Evolutionary conservation across 495 filamentous ascomycete species (phyloP).

Genomic region (Aspergillus campestris): DNA sequence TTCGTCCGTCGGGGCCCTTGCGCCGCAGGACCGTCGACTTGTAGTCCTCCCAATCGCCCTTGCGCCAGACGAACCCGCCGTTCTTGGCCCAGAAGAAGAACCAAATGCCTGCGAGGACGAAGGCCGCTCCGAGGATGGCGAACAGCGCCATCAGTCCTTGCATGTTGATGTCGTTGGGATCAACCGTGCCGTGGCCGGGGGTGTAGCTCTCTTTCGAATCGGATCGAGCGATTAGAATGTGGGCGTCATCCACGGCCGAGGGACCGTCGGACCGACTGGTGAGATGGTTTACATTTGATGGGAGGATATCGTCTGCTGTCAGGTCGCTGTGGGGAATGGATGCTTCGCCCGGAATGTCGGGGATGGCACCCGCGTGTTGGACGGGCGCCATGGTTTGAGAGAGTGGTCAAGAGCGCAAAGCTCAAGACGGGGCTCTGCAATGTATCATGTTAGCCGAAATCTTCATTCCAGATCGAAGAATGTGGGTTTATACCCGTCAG

Average conservation of each 20-base stretch:
- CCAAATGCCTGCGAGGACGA: slow-evolving; percentile 77
- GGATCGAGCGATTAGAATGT: slow-evolving; percentile 15
- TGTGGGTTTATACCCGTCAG: too few relatives aligned
- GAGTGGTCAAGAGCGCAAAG: slow-evolving; percentile 32
- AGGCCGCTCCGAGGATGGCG: slow-evolving; percentile 67
- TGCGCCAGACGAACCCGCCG: slow-evolving; percentile 79
- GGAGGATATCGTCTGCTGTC: background rate
- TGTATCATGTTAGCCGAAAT: slow-evolving; percentile 6
- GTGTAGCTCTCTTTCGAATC: slow-evolving; percentile 15
- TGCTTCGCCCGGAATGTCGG: slow-evolving; percentile 18
- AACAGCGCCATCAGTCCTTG: slow-evolving; percentile 75
- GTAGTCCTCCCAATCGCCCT: slow-evolving; percentile 95
- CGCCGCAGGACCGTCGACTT: slow-evolving; percentile 92
- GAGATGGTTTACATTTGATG: background rate
- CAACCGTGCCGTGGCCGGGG: slow-evolving; percentile 47
- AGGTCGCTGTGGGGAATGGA: slow-evolving; percentile 8
- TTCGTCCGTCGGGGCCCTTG: slow-evolving; percentile 79
- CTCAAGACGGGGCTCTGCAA: slow-evolving; percentile 28
- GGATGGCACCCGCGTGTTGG: slow-evolving; percentile 15
- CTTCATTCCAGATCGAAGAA: background rate
- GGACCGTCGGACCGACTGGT: background rate
- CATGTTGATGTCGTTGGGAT: slow-evolving; percentile 71
- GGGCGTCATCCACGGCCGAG: background rate
- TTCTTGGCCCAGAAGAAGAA: slow-evolving; percentile 99
- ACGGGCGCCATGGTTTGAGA: slow-evolving; percentile 25